Evolutionary conservation across 345 rosid genomes (phyloP).

Genomic region (Erodium maritimum): DNA sequence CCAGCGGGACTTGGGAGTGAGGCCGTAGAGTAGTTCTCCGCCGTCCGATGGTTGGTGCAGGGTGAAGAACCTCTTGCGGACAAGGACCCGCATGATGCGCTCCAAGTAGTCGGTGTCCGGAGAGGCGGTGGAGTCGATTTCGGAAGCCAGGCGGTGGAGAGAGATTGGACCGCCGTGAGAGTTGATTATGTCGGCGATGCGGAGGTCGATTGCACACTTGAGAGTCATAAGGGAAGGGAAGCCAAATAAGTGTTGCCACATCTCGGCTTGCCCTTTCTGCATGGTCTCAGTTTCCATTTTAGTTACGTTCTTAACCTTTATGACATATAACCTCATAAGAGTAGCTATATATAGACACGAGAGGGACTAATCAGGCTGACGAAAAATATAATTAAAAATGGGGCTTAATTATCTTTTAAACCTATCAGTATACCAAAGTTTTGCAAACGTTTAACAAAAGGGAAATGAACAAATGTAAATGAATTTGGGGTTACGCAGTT

Average conservation of each 20-base stretch:
- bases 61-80: constrained; percentile 12
- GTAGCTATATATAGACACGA: no score
- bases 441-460: no score
- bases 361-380: no score
- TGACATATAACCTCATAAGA: no score
- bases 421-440: no score
- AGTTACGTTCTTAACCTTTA: no score
- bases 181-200: constrained; percentile 18
- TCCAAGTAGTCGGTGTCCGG: constrained; percentile 5
- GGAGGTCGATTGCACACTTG: constrained; percentile 23
- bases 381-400: no score
- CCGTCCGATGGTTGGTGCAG: constrained; percentile 6
- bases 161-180: constrained; percentile 10
- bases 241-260: constrained; percentile 13
- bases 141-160: constrained; percentile 17
- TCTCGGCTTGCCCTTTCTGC: constrained; percentile 12
- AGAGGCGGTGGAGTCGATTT: constrained; percentile 7
- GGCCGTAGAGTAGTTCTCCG: constrained; percentile 15
- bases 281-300: background rate
- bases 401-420: no score
- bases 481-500: no score
- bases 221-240: constrained; percentile 17
- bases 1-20: constrained; percentile 22
- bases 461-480: no score
- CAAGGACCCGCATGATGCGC: constrained; percentile 21